Evolutionary conservation across 2,329 filamentous ascomycete genomes (phyloP), one percentile per base, ranked within the genome.

Genomic region (Bertia moriformis): DNA sequence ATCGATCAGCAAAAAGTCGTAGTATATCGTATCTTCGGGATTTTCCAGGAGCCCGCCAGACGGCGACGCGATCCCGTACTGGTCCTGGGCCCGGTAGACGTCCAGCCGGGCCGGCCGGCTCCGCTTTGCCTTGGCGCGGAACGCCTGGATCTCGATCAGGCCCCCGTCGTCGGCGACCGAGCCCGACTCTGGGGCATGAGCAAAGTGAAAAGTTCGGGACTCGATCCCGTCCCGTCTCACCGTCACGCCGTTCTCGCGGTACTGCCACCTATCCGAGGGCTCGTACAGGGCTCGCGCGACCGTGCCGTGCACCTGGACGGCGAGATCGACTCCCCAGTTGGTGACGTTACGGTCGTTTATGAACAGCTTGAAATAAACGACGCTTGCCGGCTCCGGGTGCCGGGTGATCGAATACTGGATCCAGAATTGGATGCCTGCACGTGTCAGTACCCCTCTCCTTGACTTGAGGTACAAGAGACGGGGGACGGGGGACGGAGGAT

Each of bases 351-450:
- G 61, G 14, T 69, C 69, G 44, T 77, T 75, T 49, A 75, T 62
- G 40, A 58, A 59, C 39, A 75, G 51, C 46, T 69, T 73, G 54
- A 75, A 75, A 52, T 67, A 71, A 7, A 73, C 49, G 44, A 61
- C 65, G 39, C 49, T 54, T 29, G 58, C 52, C 14, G 49, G 56
- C 2, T 48, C 46, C 1, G 55, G 55, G 2, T 51, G 45, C 33
- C 50, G 54, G 37, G 49, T 50, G 42, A 74, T 48, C 4, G 49
- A 49, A 47, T 73, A 76, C 19, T 61, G 59, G 32, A 77, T 51
- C 46, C 60, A 65, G 43, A 76, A 76, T n/a, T 62, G 64, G 13
- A 62, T 57, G 2, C 65, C 70, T 73, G 38, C 3, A 13, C 5
- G 5, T 19, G 29, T 48, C 17, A 41, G 30, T 17, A 13, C 46